Base-by-base conservation (phyloP, 2,329 filamentous ascomycete genomes). In the Penicillium sp. region DNA sequence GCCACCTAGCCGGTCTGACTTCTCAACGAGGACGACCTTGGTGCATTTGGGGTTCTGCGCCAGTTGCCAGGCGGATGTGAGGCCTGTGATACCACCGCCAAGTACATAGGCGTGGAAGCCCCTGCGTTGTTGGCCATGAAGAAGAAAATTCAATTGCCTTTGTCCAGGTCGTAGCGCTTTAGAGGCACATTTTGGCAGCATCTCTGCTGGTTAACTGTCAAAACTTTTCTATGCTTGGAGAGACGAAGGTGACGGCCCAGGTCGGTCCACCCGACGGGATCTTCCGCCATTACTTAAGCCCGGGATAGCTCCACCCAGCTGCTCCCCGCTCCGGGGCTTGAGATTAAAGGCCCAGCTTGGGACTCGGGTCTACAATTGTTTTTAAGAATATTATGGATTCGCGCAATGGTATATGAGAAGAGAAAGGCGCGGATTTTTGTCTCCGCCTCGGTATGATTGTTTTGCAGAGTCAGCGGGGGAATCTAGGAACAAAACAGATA, bases 21-120 rank as follows among this genome's bases (percentile, higher is more conserved):
- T 79, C 68, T 99, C 93, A 69, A 89, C 95, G 9, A 99, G 65
- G 0, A 88, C 93, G 62, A 99, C 83, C 43, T 83, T 82, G 29
- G 82, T 78, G 48, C 79, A 76, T 3, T 84, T 82, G n/a, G 87
- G 78, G 61, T 84, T 76, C 57, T 81, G 81, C 11, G 83, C 77
- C 37, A 95, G 76, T 68, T 88, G 90, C 74, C 88, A 89, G 27
- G 89, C 89, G 33, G 84, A 79, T 30, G 86, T 81, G 40, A 95
- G 79, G 42, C 90, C 90, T 1, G 89, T 93, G 65, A 95, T 84
- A 34, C 90, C 90, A 52, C 84, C 89, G 44, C 90, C 90, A 27
- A 95, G 70, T 43, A 95, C 77, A 19, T 87, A 88, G 47, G 89
- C 69, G 61, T 74, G 65, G 52, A 71, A 30, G 63, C 57, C 22